Evolutionary conservation across 257 asterid genomes (phyloP).

Genomic region (Parsonsia alboflavescens): DNA sequence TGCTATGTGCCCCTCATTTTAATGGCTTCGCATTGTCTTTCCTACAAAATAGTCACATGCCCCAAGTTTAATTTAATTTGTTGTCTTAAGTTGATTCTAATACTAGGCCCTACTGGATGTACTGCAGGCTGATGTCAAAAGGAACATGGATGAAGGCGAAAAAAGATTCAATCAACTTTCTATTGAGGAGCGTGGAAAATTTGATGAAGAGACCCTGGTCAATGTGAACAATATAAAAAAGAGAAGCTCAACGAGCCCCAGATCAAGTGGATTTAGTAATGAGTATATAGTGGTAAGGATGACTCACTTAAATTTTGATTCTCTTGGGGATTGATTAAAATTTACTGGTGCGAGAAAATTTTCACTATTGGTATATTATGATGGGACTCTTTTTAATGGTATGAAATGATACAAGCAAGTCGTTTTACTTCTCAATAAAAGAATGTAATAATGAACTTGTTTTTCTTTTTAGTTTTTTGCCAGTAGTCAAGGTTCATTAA

Average conservation of each 20-base stretch:
- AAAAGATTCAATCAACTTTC: slow-evolving; percentile 75
- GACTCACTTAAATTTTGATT: neutral
- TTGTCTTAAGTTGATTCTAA: neutral
- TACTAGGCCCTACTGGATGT: slow-evolving; percentile 12
- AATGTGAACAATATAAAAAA: slow-evolving; percentile 79
- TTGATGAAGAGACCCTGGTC: slow-evolving; percentile 96
- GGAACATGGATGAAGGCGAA: slow-evolving; percentile 74
- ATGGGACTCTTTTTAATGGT: neutral
- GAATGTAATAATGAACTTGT: neutral
- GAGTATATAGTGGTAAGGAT: slow-evolving; percentile 92
- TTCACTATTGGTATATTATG: neutral
- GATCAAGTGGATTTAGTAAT: slow-evolving; percentile 66
- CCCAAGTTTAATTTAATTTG: neutral
- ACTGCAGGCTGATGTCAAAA: slow-evolving; percentile 75
- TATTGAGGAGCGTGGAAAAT: slow-evolving; percentile 93
- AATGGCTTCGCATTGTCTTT: neutral
- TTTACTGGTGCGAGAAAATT: neutral
- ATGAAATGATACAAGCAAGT: neutral
- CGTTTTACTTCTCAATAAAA: neutral
- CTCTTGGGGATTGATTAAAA: neutral
- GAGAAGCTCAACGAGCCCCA: slow-evolving; percentile 48
- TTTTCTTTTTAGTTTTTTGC: neutral
- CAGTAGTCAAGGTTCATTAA: neutral
- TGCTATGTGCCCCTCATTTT: neutral
- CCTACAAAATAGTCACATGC: neutral